Evolutionary conservation across 148 eudicot species (phyloP).

Genomic region (Fallopia convolvulus): DNA sequence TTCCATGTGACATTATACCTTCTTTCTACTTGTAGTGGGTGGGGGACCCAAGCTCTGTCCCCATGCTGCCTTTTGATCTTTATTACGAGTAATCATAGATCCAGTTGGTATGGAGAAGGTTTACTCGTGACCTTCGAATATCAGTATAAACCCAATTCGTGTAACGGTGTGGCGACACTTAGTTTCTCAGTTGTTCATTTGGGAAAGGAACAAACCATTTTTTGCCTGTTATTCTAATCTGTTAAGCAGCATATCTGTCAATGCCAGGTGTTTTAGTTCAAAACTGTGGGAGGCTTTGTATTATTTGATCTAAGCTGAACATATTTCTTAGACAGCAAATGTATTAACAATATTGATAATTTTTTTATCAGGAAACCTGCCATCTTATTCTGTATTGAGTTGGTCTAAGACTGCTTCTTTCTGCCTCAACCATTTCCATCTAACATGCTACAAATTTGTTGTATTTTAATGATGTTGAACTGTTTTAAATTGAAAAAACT

Average conservation of each 20-base stretch:
- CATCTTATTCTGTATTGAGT: neutral
- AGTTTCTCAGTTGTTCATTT: neutral
- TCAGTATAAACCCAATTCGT: neutral
- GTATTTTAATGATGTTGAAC: neutral
- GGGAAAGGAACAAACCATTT: neutral
- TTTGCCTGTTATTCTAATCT: neutral
- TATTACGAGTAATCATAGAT: constrained; percentile 3
- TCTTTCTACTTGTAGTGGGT: constrained; percentile 8
- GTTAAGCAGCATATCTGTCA: neutral
- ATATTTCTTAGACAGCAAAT: neutral
- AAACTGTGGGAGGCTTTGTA: neutral
- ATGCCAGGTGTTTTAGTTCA: neutral
- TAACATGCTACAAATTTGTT: neutral
- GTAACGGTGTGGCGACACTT: neutral
- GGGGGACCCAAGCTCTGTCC: constrained; percentile 13
- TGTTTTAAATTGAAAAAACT: neutral
- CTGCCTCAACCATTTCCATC: neutral
- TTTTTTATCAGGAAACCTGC: neutral
- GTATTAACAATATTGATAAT: neutral
- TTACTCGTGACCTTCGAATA: neutral
- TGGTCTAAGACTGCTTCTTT: neutral
- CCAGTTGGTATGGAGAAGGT: neutral
- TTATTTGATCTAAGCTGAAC: neutral
- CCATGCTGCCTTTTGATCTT: constrained; percentile 6
- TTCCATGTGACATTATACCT: constrained; percentile 10